Evolutionary conservation across 306 rosid genomes (phyloP).

Genomic region (Lagenaria siceraria): DNA sequence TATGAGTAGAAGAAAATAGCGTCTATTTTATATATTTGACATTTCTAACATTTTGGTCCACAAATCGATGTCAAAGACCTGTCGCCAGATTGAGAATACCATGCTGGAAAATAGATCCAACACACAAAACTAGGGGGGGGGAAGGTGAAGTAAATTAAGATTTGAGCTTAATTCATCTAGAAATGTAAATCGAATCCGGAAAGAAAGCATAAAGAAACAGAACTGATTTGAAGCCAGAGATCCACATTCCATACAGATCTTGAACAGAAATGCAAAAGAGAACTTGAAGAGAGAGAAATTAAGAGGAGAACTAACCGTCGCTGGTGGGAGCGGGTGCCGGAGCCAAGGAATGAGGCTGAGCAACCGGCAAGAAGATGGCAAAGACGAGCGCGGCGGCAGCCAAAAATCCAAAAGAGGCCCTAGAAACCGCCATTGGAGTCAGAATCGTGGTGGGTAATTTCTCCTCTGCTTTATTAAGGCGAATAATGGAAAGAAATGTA

Average conservation of each 20-base stretch:
- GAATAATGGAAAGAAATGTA: not conserved
- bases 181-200: constrained; percentile 10
- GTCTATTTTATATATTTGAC: not conserved
- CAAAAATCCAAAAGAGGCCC: constrained; percentile 22
- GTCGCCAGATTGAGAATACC: not conserved
- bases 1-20: not conserved
- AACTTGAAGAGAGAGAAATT: not conserved
- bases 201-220: constrained; percentile 13
- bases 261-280: not conserved
- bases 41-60: not conserved
- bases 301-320: constrained; percentile 36
- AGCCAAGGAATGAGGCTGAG: constrained; percentile 31
- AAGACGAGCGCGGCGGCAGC: constrained; percentile 32
- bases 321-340: constrained; percentile 63
- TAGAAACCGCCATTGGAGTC: constrained; percentile 22
- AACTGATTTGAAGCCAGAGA: not conserved
- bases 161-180: not conserved
- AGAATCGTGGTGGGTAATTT: not conserved
- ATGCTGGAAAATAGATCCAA: not conserved
- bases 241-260: constrained; percentile 12
- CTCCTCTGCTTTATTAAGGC: not conserved
- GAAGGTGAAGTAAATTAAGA: not conserved
- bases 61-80: not conserved
- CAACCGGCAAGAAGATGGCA: constrained; percentile 29
- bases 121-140: not conserved